A percentile compares a stretch with the other conserved stretches of the same genome.
These are phyloP conservation scores for Acer campestre DNA, from an alignment of 345 rosid species.

Conservation along the genomic window DNA sequence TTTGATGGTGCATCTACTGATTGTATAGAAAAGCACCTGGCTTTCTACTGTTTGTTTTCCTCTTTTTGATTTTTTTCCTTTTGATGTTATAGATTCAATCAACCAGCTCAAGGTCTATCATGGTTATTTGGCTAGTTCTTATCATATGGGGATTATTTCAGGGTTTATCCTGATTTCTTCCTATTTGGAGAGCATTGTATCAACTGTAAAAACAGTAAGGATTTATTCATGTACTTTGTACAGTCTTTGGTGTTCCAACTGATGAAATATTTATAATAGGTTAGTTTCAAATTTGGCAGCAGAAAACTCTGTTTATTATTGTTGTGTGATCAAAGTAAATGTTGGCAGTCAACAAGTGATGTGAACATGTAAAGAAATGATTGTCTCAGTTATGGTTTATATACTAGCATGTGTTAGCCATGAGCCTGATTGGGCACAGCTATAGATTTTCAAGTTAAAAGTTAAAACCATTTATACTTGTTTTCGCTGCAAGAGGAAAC, in stretches of 20 bases:
- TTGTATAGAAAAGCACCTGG: not conserved
- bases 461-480: not conserved
- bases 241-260: conserved; percentile 2
- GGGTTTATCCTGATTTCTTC: conserved; percentile 78
- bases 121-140: conserved; percentile 85
- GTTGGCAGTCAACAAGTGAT: conserved; percentile 9
- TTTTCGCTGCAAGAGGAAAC: not conserved
- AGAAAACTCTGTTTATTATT: conserved; percentile 6
- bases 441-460: not conserved
- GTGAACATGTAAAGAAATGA: not conserved
- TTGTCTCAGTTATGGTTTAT: not conserved
- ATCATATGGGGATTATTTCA: conserved; percentile 83
- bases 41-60: not conserved
- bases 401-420: not conserved
- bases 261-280: not conserved
- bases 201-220: conserved; percentile 56
- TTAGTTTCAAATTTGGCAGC: not conserved
- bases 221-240: not conserved
- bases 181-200: conserved; percentile 60
- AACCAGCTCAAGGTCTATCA: conserved; percentile 58
- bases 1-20: not conserved
- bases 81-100: conserved; percentile 42
- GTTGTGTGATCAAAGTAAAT: conserved; percentile 12
- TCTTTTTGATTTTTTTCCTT: conserved; percentile 3
- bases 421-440: not conserved